Percentiles rank a stretch among this genome's conserved stretches.
phyloP scores from a whole-genome alignment of 169 alveolate species.

The Eimeria brunetti region DNA sequence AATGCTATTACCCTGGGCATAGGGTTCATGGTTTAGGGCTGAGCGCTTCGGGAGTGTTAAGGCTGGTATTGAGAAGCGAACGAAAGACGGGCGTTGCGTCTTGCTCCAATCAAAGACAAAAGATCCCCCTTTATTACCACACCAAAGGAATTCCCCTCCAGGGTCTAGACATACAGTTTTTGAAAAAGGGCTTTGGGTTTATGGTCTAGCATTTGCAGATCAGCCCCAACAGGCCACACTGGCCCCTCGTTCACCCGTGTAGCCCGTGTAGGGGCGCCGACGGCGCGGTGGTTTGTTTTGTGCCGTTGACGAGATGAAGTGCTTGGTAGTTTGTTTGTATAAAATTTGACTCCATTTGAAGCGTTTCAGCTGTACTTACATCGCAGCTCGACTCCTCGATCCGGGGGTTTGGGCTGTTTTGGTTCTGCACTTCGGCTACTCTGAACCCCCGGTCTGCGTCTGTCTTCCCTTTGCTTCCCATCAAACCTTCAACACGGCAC shows the following conservation, averaged over 20 bases:
- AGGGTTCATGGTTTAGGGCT: neutral
- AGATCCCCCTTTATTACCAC: neutral
- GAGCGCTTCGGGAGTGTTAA: neutral
- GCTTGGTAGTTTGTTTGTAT: neutral
- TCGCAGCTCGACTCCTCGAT: neutral
- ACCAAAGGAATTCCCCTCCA: too few species aligned
- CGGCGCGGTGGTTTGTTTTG: neutral
- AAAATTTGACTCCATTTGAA: neutral
- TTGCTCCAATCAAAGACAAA: neutral
- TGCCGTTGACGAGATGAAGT: neutral
- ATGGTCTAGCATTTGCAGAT: slow-evolving; percentile 10
- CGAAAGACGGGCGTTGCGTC: neutral
- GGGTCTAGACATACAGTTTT: neutral
- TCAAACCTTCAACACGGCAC: neutral
- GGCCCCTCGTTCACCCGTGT: neutral
- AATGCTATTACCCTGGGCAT: neutral
- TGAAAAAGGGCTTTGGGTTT: slow-evolving; percentile 24
- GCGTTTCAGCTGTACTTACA: slow-evolving; percentile 9
- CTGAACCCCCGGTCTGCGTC: neutral
- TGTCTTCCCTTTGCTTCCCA: neutral
- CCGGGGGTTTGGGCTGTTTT: neutral
- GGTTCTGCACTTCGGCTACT: slow-evolving; percentile 7
- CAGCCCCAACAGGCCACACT: slow-evolving; percentile 27
- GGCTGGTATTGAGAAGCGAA: neutral
- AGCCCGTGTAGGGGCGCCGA: slow-evolving; percentile 23